Conservation (phyloP, 23 red algal genomes). For the Chondrus crispus region DNA sequence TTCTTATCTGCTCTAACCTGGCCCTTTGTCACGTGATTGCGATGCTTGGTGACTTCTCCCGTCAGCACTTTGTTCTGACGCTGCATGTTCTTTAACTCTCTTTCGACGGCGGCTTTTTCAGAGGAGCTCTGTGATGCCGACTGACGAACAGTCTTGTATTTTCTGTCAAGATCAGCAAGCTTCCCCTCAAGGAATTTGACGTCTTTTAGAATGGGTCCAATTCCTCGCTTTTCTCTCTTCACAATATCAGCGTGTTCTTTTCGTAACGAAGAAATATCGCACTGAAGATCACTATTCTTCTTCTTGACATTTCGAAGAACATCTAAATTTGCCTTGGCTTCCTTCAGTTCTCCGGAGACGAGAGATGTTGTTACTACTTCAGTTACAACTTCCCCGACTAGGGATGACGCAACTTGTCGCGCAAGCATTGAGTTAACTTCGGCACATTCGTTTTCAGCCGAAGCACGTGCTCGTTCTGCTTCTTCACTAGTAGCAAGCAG, state of each 20-base stretch:
- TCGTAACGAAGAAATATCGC: not conserved
- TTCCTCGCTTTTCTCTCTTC: slow-evolving; percentile 57
- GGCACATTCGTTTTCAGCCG: slow-evolving; percentile 38
- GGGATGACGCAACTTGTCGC: not conserved
- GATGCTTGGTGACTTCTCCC: slow-evolving; percentile 30
- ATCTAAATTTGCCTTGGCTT: not conserved
- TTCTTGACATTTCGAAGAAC: slow-evolving; percentile 10
- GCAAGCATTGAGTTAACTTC: slow-evolving; percentile 17
- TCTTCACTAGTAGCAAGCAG: slow-evolving; percentile 30
- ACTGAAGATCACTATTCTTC: not conserved
- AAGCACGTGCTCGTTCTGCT: not conserved
- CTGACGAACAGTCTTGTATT: slow-evolving; percentile 17
- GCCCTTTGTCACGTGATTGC: slow-evolving; percentile 8
- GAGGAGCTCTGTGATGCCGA: not conserved
- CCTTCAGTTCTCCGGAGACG: slow-evolving; percentile 2
- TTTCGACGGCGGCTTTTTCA: slow-evolving; percentile 36
- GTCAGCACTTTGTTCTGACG: slow-evolving; percentile 49
- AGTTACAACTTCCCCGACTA: slow-evolving; percentile 52
- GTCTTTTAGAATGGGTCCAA: slow-evolving; percentile 57
- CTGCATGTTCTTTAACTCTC: slow-evolving; percentile 18
- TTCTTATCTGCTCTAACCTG: slow-evolving; percentile 5
- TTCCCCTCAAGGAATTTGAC: slow-evolving; percentile 8
- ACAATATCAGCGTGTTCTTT: slow-evolving; percentile 41
- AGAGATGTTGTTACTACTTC: slow-evolving; percentile 25
- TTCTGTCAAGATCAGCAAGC: slow-evolving; percentile 44